phyloP scores from a whole-genome alignment of 2,329 filamentous ascomycete genomes.

The Gnomoniopsis sp. region DNA sequence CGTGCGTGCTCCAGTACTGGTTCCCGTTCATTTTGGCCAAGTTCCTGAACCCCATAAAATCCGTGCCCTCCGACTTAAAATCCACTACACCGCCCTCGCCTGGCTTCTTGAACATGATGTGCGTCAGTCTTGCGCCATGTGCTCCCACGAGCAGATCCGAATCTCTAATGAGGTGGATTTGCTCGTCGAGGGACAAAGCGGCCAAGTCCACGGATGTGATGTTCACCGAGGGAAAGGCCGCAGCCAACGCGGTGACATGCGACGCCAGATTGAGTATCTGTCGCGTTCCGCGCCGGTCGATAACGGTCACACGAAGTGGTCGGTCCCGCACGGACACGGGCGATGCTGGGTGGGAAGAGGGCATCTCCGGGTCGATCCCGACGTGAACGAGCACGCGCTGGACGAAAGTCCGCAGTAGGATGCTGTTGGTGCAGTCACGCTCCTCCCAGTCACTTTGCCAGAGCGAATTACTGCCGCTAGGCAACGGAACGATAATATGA shows the following conservation, averaged over 20 bases:
- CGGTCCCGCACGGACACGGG: neutral
- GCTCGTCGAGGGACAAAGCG: slow-evolving; percentile 31
- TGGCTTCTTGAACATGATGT: slow-evolving; percentile 36
- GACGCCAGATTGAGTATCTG: slow-evolving; percentile 25
- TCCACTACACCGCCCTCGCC: slow-evolving; percentile 35
- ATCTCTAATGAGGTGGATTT: slow-evolving; percentile 30
- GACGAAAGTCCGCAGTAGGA: slow-evolving; percentile 29
- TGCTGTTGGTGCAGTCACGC: slow-evolving; percentile 27
- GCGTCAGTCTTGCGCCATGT: slow-evolving; percentile 41
- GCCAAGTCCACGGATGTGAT: slow-evolving; percentile 34
- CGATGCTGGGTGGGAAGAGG: neutral
- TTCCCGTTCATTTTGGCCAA: slow-evolving; percentile 30
- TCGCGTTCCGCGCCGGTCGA: slow-evolving; percentile 31
- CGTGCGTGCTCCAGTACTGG: neutral
- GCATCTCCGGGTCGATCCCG: slow-evolving; percentile 16
- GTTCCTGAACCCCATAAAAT: slow-evolving; percentile 37
- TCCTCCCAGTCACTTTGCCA: slow-evolving; percentile 37
- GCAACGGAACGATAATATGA: slow-evolving; percentile 36
- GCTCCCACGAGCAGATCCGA: slow-evolving; percentile 40
- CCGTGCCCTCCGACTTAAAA: slow-evolving; percentile 34
- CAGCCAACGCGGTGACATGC: neutral
- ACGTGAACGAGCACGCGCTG: slow-evolving; percentile 30
- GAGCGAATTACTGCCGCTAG: slow-evolving; percentile 37
- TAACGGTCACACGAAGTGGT: slow-evolving; percentile 25
- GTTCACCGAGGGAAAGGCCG: neutral